Evolutionary conservation across 2,329 filamentous ascomycete genomes (phyloP).

Genomic region (Hypoxylon sp.): DNA sequence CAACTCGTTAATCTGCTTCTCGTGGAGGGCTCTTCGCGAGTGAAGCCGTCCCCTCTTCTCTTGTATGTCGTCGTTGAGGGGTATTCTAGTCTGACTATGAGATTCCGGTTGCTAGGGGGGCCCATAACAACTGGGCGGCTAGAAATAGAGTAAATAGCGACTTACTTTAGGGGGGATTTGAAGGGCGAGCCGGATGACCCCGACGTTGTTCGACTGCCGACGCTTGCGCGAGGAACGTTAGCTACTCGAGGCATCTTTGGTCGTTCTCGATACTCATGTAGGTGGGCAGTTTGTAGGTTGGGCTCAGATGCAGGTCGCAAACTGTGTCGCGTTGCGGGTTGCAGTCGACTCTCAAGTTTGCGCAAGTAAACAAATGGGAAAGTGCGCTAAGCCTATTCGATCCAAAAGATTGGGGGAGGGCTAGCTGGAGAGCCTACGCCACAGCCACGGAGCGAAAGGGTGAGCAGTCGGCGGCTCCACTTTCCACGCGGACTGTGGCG

Average conservation of each 20-base stretch:
- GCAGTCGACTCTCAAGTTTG: slow-evolving; percentile 23
- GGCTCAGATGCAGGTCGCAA: slow-evolving; percentile 36
- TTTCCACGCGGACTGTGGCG: slow-evolving; percentile 16
- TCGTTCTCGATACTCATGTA: slow-evolving; percentile 40
- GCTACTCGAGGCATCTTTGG: slow-evolving; percentile 70
- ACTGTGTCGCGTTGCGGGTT: slow-evolving; percentile 9
- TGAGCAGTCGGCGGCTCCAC: background rate
- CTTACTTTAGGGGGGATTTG: slow-evolving; percentile 70
- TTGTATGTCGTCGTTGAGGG: slow-evolving; percentile 92
- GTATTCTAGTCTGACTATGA: slow-evolving; percentile 71
- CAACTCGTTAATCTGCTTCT: slow-evolving; percentile 92
- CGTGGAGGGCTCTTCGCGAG: slow-evolving; percentile 87
- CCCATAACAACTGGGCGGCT: background rate
- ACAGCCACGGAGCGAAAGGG: background rate
- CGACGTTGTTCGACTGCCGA: slow-evolving; percentile 60
- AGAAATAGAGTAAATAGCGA: slow-evolving; percentile 37
- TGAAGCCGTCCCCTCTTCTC: slow-evolving; percentile 92
- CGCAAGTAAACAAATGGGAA: slow-evolving; percentile 42
- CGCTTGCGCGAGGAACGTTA: slow-evolving; percentile 65
- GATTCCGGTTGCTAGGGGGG: slow-evolving; percentile 34
- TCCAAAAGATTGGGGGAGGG: slow-evolving; percentile 3
- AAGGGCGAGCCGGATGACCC: slow-evolving; percentile 65
- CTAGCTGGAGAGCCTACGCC: slow-evolving; percentile 8
- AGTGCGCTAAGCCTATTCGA: slow-evolving; percentile 29
- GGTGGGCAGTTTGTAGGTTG: slow-evolving; percentile 13